Evolutionary conservation across 371 early-diverging fungal genomes (phyloP), one percentile per base, ranked within the genome.

Genomic region (Umbelopsis sp.): DNA sequence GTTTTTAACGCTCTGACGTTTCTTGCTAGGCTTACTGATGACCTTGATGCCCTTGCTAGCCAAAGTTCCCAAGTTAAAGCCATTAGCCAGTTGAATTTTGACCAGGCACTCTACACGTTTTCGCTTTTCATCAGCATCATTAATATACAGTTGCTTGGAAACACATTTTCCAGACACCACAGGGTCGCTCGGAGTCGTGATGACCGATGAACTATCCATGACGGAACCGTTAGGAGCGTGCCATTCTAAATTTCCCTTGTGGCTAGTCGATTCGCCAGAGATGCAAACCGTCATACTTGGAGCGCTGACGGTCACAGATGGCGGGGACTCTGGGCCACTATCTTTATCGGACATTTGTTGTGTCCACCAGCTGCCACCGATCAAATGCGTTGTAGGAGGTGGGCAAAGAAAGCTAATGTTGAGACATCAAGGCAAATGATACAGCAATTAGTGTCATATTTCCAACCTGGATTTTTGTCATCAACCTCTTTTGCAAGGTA

Each of bases 11-110:
- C 87, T 92, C 74, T 87, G 93, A 63, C 89, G 80, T 78, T 91
- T 91, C 77, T 92, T 92, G 68, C 89, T 87, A 9, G 92, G 92
- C 74, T 92, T 92, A 76, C 90, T 89, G 67, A 92, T 92, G 35
- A 92, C 91, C 70, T 91, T 91, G 71, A 92, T 89, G 22, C 88
- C 85, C 69, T 84, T 86, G 69, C 90, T 89, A 25, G 83, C 81
- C 76, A 92, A 90, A n/a, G 83, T 84, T 32, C 87, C 87, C 41
- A 90, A 71, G 70, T 82, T 71, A 38, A 83, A 52, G 67, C 85
- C 84, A 45, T 85, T 72, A 22, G 85, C 78, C 74, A 87, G 80
- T 65, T 85, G 83, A 65, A 91, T 79, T 20, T 86, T 82, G 51
- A 92, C 89, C 44, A 81, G 74, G 24, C 92, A 87, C 32, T 88